These are phyloP conservation scores for Plasmodium reichenowi DNA, from an alignment of 169 alveolate species.

Conservation along the genomic window DNA sequence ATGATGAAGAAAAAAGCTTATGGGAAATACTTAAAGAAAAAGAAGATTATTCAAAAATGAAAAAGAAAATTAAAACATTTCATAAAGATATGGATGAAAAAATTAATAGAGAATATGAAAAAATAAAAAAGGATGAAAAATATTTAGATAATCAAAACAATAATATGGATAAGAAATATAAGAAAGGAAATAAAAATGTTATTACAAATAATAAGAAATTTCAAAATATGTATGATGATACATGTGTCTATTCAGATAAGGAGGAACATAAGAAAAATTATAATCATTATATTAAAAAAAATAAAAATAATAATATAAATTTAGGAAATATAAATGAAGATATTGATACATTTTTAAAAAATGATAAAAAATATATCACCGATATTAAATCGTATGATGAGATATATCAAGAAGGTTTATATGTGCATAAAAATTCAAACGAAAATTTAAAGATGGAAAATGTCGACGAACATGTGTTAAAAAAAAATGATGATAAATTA, in stretches of 20 bases:
- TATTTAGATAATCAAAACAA: neutral
- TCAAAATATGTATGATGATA: neutral
- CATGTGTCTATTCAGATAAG: neutral
- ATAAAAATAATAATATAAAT: neutral
- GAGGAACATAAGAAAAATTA: neutral
- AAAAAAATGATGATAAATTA: neutral
- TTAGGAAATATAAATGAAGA: slow-evolving; percentile 22
- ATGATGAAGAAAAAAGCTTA: slow-evolving; percentile 45
- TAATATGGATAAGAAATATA: neutral
- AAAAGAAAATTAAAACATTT: slow-evolving; percentile 34
- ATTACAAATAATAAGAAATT: too few relatives aligned
- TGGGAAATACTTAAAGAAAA: slow-evolving; percentile 73
- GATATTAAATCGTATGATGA: slow-evolving; percentile 72
- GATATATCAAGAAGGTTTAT: slow-evolving; percentile 9
- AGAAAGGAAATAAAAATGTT: neutral
- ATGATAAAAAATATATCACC: slow-evolving; percentile 24
- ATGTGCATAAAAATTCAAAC: neutral
- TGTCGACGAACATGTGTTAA: neutral
- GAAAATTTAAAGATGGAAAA: neutral
- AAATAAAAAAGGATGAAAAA: slow-evolving; percentile 51
- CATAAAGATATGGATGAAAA: slow-evolving; percentile 47
- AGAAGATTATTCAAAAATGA: slow-evolving; percentile 47
- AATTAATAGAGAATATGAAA: slow-evolving; percentile 41
- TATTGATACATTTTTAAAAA: slow-evolving; percentile 36
- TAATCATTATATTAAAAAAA: neutral